Evolutionary conservation across 345 rosid genomes (phyloP).

Genomic region (Murraya paniculata): DNA sequence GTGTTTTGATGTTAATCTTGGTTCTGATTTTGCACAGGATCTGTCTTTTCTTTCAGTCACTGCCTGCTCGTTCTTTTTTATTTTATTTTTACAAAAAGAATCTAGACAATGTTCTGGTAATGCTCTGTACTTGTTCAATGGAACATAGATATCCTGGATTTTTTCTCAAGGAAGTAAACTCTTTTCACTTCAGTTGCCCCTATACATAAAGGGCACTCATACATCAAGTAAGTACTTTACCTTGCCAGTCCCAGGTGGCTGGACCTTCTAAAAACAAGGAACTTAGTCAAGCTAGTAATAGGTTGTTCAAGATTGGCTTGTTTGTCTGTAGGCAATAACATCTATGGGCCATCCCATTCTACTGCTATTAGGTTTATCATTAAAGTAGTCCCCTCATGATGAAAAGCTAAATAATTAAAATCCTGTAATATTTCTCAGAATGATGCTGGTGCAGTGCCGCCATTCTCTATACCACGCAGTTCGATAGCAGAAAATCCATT

Average conservation of each 20-base stretch:
- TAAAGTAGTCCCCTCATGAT: neutral
- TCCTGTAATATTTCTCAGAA: constrained; percentile 48
- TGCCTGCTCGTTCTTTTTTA: neutral
- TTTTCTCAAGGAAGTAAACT: too few species aligned
- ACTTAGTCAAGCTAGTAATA: neutral
- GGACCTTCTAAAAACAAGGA: neutral
- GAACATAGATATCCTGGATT: neutral
- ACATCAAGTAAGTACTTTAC: neutral
- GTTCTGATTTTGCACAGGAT: neutral
- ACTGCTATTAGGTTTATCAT: neutral
- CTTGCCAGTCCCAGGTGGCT: neutral
- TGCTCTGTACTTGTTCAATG: neutral
- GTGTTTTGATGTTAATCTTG: constrained; percentile 12
- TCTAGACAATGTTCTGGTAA: neutral
- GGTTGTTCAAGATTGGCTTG: neutral
- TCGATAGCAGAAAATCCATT: constrained; percentile 90
- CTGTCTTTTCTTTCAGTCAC: neutral
- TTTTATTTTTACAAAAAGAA: neutral
- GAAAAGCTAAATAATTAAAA: constrained; percentile 19
- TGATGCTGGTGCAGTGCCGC: constrained; percentile 72
- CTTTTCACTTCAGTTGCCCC: too few species aligned
- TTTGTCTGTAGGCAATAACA: neutral
- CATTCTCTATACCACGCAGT: constrained; percentile 68
- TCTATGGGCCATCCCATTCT: neutral
- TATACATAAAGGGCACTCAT: neutral